Percentiles rank a stretch among this genome's conserved stretches.
phyloP scores from a whole-genome alignment of 768 basidiomycete species.

The Plicaturopsis crispa region DNA sequence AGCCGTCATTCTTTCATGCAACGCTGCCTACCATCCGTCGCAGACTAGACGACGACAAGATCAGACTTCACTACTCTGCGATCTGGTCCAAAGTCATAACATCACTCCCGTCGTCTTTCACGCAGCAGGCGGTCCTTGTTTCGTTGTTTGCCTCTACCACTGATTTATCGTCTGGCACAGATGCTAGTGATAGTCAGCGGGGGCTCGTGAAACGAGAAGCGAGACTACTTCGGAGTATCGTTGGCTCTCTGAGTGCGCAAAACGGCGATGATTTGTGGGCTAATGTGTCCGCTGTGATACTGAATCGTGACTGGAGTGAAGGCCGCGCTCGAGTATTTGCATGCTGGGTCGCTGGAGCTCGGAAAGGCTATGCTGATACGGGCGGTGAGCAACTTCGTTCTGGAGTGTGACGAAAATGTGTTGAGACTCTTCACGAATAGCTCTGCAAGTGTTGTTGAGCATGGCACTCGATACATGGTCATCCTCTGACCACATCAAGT shows the following conservation, averaged over 20 bases:
- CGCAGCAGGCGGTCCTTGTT: constrained; percentile 48
- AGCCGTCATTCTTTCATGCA: constrained; percentile 63
- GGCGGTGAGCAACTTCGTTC: constrained; percentile 22
- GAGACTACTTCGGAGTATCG: constrained; percentile 36
- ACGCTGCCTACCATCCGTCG: constrained; percentile 41
- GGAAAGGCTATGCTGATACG: constrained; percentile 23
- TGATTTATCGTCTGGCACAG: constrained; percentile 20
- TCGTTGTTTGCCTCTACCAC: constrained; percentile 51
- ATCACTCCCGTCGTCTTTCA: constrained; percentile 40
- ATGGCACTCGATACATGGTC: constrained; percentile 51
- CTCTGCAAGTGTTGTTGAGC: constrained; percentile 8
- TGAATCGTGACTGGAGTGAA: constrained; percentile 54
- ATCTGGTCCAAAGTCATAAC: constrained; percentile 43
- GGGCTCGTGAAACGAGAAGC: constrained; percentile 48
- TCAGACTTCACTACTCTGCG: constrained; percentile 32
- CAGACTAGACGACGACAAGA: constrained; percentile 21
- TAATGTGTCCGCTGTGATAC: constrained; percentile 34
- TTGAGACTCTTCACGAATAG: background rate
- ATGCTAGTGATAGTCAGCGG: constrained; percentile 24
- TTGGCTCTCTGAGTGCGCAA: constrained; percentile 42
- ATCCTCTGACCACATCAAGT: constrained; percentile 68
- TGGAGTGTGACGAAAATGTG: too few relatives aligned
- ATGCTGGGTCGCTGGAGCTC: constrained; percentile 56
- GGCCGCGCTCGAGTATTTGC: constrained; percentile 55
- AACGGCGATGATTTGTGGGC: constrained; percentile 49